Base-by-base conservation (phyloP, 2,329 filamentous ascomycete genomes). In the Fusarium devonianum region DNA sequence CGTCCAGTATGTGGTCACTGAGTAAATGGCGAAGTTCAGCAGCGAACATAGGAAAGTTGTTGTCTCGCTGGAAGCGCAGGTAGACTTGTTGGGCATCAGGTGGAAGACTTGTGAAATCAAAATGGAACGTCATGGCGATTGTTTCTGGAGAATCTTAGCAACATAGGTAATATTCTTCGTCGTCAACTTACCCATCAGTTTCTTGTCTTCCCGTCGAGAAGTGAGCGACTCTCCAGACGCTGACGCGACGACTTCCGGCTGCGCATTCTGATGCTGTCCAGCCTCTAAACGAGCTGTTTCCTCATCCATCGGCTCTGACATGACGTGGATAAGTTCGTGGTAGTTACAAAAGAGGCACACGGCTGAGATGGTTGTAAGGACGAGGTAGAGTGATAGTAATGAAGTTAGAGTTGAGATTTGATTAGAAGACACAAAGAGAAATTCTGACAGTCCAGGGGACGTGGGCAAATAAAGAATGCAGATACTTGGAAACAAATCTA, bases 1-100 rank as follows among this genome's bases (percentile, higher is more conserved):
- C 38, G n/a, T 65, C 60, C 1, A 71, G 49, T 1, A 34, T 21
- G 6, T 38, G 37, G 12, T 48, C 22, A 6, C 34, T 23, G 5
- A 67, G 19, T 3, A 63, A 32, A 0, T 25, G 26, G 18, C 55
- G 49, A 38, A 70, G 33, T 2, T 40, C 22, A 18, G 25, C n/a
- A 7, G 36, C 45, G 5, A 65, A 58, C 9, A 19, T 13, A 3
- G 29, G 14, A 22, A 36, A 47, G n/a, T 41, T 25, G 4, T 38
- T 25, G 7, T 53, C 25, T 4, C 40, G 14, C 14, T 41, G 17
- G 16, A 64, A 64, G 16, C 21, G 33, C 18, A 21, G 28, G 28
- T 55, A 49, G 12, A 46, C 32, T 29, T 30, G 34, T 34, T 48
- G 56, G n/a, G 52, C 49, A 18, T 52, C 48, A 3, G 9, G 10